Evolutionary conservation across 2,329 filamentous ascomycete species (phyloP).

Genomic region (Fragosphaeria purpurea): DNA sequence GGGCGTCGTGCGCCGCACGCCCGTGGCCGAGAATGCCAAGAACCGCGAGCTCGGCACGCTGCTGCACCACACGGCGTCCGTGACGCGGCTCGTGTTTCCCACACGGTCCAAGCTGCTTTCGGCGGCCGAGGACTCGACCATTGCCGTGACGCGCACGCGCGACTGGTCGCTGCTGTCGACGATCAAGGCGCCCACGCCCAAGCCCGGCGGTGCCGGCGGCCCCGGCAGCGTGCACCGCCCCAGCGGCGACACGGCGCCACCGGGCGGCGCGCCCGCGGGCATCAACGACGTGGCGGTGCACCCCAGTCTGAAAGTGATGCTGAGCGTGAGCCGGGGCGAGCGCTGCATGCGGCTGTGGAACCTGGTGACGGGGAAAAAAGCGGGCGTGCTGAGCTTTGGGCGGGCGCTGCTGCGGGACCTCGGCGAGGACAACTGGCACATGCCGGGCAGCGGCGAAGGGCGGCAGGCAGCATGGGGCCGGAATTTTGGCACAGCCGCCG

Average conservation of each 20-base stretch:
- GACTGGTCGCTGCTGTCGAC: slow-evolving; percentile 84
- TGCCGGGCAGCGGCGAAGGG: slow-evolving; percentile 61
- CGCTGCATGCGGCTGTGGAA: slow-evolving; percentile 93
- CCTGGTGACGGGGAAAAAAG: slow-evolving; percentile 90
- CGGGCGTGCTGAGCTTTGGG: slow-evolving; percentile 80
- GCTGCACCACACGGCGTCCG: slow-evolving; percentile 73
- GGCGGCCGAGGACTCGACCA: slow-evolving; percentile 82
- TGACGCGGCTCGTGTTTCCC: slow-evolving; percentile 74
- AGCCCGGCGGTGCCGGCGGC: slow-evolving; percentile 41
- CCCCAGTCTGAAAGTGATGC: slow-evolving; percentile 92
- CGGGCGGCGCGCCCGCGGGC: slow-evolving; percentile 72
- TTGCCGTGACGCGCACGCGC: slow-evolving; percentile 75
- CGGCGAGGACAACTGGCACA: slow-evolving; percentile 60
- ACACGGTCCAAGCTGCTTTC: slow-evolving; percentile 79
- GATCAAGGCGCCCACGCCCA: slow-evolving; percentile 82
- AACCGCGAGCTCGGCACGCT: slow-evolving; percentile 84
- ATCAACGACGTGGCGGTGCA: slow-evolving; percentile 94
- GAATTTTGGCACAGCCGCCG: slow-evolving; percentile 37
- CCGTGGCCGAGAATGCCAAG: slow-evolving; percentile 68
- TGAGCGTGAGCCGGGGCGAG: slow-evolving; percentile 84
- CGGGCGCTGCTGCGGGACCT: slow-evolving; percentile 61
- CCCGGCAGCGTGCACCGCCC: slow-evolving; percentile 39
- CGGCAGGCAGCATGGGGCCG: slow-evolving; percentile 63
- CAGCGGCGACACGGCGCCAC: slow-evolving; percentile 78
- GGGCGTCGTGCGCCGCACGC: slow-evolving; percentile 41